Evolutionary conservation across 805 yeast species (phyloP), one percentile per base, ranked within the genome.

Genomic region (Candida caryicola): DNA sequence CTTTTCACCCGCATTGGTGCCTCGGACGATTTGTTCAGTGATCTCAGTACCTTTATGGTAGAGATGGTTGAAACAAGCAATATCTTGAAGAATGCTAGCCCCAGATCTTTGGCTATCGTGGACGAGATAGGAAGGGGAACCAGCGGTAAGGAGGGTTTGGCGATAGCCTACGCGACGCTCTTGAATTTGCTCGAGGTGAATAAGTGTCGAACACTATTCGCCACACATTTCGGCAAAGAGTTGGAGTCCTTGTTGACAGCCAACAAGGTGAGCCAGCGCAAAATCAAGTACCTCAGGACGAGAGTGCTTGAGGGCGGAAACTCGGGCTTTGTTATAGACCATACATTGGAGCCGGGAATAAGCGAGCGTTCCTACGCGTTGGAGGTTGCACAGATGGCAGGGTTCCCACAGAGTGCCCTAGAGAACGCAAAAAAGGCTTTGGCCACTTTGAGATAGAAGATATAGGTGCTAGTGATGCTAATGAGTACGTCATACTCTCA

Each of bases 111-210:
- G 18, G 44, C 79, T 2, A 51, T 77, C 4, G 60, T 77, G 17
- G 79, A 76, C 51, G 81, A 76, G 41, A 74, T 71, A 52, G 81
- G 81, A 0, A 73, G 74, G 42, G 80, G 80, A 0, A 75, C 50
- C 10, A 83, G 95, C 39, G 82, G 87, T 0, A 69, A 67, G 36
- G 96, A 89, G 61, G 96, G 96, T 1, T 67, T 85, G 3, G 84
- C 95, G 1, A 80, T 89, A 38, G 95, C 96, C 1, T 86, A 70
- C 64, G 90, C 95, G 0, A 73, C 90, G 0, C 59, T 89, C 33
- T 58, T 74, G 28, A 76, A 80, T 51, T 60, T 89, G 38, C 47
- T 77, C 10, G 57, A 63, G 15, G 56, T 57, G 3, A 85, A 81
- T 46, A 68, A 74, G 47, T 82, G 93, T 50, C 71, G 91, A 17